Base-by-base conservation (phyloP, 495 filamentous ascomycete species). In the Aspergillus indologenus region DNA sequence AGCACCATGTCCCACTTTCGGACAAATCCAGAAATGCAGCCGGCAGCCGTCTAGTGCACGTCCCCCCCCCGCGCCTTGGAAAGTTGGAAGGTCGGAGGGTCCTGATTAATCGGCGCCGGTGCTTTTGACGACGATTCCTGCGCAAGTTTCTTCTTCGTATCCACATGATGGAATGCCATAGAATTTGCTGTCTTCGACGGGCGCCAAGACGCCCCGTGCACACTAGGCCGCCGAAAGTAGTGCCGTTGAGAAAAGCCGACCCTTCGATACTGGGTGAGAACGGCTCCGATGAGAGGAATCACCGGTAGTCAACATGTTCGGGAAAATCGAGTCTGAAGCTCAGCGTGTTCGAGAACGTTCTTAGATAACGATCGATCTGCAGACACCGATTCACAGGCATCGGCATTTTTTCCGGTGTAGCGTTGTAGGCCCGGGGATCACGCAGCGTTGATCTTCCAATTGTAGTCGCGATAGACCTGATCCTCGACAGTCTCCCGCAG, bases 401-500 rank as follows among this genome's bases (percentile, higher is more conserved):
- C 34, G 34, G 34, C 2, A 40, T 11, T 17, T 49, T 23, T 56
- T 43, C 18, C 46, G 19, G 18, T 23, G 43, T 54, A 12, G 17
- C 22, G 21, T 14, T 45, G 1, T 31, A 12, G 19, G 5, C 7
- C n/a, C 18, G 24, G 6, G 23, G 19, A 42, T 79, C 75, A 79
- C 31, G 61, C 65, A n/a, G 70, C 69, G 24, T 73, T 68, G 43
- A 74, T 65, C 56, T 73, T 72, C 75, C 75, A 77, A 21, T 65
- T 52, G 47, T 79, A 79, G 26, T 75, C 75, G 15, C 58, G 60
- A 57, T 72, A 62, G 1, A 78, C 54, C 48, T 71, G 65, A 53
- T 79, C 77, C 62, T 85, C 79, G 55, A 93, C 73, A 24, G 81
- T 76, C 47, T 86, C 83, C 61, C 86, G 83, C 49, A 92, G 70